A percentile compares a stretch with the other conserved stretches of the same genome.
Evolutionary conservation across 192 early-diverging fungal genomes (phyloP).

Genomic region (Coemansia sp.): DNA sequence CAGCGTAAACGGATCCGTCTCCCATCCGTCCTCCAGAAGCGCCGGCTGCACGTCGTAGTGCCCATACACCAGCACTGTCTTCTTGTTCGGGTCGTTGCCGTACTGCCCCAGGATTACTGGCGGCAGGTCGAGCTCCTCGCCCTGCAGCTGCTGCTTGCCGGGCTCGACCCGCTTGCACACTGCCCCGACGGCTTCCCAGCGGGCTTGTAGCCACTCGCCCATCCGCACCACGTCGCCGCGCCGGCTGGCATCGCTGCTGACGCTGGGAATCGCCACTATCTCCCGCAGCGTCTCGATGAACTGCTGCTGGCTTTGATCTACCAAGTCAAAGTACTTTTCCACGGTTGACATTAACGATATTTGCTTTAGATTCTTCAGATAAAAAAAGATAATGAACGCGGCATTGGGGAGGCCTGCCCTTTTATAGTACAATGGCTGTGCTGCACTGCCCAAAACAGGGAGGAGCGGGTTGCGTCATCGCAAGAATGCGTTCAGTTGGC

Average conservation of each 20-base stretch:
- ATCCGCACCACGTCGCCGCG: constrained; percentile 84
- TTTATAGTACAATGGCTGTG: no score
- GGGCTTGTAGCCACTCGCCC: constrained; percentile 79
- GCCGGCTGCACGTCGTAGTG: constrained; percentile 99
- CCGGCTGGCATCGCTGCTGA: constrained; percentile 68
- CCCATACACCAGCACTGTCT: constrained; percentile 95
- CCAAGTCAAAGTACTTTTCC: constrained; percentile 69
- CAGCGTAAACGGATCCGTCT: constrained; percentile 85
- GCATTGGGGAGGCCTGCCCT: no score
- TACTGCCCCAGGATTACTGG: constrained; percentile 90
- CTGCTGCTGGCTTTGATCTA: constrained; percentile 73
- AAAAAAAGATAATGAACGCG: no score
- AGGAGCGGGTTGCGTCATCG: not conserved
- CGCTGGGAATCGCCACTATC: constrained; percentile 84
- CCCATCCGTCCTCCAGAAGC: constrained; percentile 83
- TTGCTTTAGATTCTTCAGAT: not conserved
- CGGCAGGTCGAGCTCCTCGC: constrained; percentile 74
- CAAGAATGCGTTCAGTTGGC: not conserved
- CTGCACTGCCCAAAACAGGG: not conserved
- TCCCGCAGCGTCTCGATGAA: constrained; percentile 85
- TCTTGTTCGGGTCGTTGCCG: constrained; percentile 87
- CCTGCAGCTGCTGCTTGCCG: constrained; percentile 85
- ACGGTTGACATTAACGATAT: constrained; percentile 30
- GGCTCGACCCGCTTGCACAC: constrained; percentile 60
- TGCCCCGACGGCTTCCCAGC: constrained; percentile 73